Conservation (phyloP, 257 asterid species). For the Plantago ovata region DNA sequence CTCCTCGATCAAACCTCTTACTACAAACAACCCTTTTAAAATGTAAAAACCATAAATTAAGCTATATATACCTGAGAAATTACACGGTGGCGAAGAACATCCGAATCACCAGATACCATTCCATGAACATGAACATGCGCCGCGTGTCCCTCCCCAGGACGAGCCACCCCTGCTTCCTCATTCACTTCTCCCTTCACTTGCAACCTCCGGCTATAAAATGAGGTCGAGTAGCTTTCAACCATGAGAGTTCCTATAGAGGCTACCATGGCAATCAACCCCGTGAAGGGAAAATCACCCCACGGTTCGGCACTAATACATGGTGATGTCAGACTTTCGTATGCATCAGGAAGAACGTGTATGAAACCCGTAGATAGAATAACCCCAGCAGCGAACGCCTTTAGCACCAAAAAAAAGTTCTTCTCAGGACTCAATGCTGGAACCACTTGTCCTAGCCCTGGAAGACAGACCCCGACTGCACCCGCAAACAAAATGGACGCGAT, state of each 20-base stretch:
- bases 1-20: too few species aligned
- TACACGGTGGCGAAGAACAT: constrained; percentile 32
- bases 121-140: constrained; percentile 31
- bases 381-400: constrained; percentile 53
- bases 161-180: constrained; percentile 9
- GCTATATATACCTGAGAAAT: constrained; percentile 25
- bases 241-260: constrained; percentile 35
- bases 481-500: constrained; percentile 25
- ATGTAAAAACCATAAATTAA: not conserved
- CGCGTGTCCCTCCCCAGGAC: constrained; percentile 15
- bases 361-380: constrained; percentile 46
- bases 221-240: constrained; percentile 36
- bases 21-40: too few species aligned
- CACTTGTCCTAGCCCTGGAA: constrained; percentile 29
- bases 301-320: constrained; percentile 28
- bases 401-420: constrained; percentile 26
- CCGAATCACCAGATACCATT: constrained; percentile 13
- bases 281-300: constrained; percentile 45
- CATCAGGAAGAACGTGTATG: constrained; percentile 40
- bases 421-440: constrained; percentile 35
- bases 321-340: constrained; percentile 30
- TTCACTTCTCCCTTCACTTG: not conserved
- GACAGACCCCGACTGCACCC: constrained; percentile 26
- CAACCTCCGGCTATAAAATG: constrained; percentile 16
- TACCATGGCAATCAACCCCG: constrained; percentile 44